Conservation (phyloP, 2,329 filamentous ascomycete species). For the Neofusicoccum ribis region DNA sequence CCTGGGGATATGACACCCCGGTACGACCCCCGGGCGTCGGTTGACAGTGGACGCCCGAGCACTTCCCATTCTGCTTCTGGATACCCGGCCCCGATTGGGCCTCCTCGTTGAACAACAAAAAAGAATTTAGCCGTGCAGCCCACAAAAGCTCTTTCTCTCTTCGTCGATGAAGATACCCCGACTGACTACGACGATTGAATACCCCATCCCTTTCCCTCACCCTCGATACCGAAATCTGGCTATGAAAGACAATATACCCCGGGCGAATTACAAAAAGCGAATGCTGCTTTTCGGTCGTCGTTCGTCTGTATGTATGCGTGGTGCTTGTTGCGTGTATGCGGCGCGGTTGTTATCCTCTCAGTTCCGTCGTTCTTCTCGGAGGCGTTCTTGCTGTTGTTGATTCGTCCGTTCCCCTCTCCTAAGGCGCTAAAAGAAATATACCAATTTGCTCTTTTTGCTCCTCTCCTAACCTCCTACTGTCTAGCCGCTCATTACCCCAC, state of each 20-base stretch:
- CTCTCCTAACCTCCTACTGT: not conserved
- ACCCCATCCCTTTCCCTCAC: constrained; percentile 15
- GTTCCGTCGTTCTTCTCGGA: constrained; percentile 22
- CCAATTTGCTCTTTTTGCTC: constrained; percentile 38
- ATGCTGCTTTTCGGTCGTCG: constrained; percentile 18
- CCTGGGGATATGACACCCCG: constrained; percentile 81
- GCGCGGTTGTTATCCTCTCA: constrained; percentile 22
- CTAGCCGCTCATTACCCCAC: constrained; percentile 8
- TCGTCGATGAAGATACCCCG: constrained; percentile 22
- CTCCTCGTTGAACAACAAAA: constrained; percentile 73
- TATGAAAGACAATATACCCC: constrained; percentile 22
- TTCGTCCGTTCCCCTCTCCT: constrained; percentile 21
- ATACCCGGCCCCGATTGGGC: constrained; percentile 90
- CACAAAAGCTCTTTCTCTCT: constrained; percentile 33
- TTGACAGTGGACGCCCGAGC: constrained; percentile 87
- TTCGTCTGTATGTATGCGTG: constrained; percentile 21
- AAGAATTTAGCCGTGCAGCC: constrained; percentile 20
- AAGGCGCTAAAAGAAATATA: constrained; percentile 45
- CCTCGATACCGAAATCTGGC: constrained; percentile 20
- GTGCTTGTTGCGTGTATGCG: constrained; percentile 20
- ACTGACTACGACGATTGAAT: constrained; percentile 19
- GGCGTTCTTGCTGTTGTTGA: constrained; percentile 9
- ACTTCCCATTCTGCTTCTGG: constrained; percentile 97
- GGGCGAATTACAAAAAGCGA: constrained; percentile 21
- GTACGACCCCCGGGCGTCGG: constrained; percentile 79